Base-by-base conservation (phyloP, 2,329 filamentous ascomycete genomes). In the Trichoderma citrinoviride region DNA sequence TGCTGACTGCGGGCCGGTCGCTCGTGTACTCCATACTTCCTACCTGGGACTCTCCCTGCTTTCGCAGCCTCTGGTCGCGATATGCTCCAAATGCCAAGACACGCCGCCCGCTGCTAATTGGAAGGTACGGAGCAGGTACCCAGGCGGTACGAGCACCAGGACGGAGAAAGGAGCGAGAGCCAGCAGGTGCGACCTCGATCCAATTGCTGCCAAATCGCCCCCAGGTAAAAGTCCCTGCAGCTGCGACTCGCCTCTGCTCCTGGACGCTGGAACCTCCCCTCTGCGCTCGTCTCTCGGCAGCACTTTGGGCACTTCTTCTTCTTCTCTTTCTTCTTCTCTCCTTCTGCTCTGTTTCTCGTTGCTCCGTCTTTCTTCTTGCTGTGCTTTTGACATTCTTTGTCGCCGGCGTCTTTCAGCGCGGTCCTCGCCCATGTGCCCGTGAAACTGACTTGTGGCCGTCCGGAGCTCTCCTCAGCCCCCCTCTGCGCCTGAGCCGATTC, bases 221-320 rank as follows among this genome's bases (percentile, higher is more conserved):
- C 19, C 40, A 53, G 60, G 40, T 14, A 46, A 62, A 53, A 61
- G 58, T 44, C 58, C 58, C 58, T 61, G 58, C 47, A 61, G 58
- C 47, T 37, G 33, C 33, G 12, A n/a, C 33, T 37, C 33, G 33
- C 33, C 33, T 53, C 47, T 53, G 33, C 44, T 49, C 53, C 37
- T 27, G 10, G 53, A 27, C 54, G 46, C 46, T 61, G 57, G 46
- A 33, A 52, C 52, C 41, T 52, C 37, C 46, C 52, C 57, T 61
- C 46, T 57, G 55, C 33, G 57, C 37, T 40, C n/a, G 29, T 33
- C 57, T 41, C 57, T 41, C 33, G 27, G 8, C 19, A 37, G 54
- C 33, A 37, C 33, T 37, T 37, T 37, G 10, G 55, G 29, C 25
- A 8, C 27, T 47, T 53, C 33, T 44, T 53, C 29, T 43, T 52